Base-by-base conservation (phyloP, 1,139 yeast genomes). In the Suhomyces choctaworum region DNA sequence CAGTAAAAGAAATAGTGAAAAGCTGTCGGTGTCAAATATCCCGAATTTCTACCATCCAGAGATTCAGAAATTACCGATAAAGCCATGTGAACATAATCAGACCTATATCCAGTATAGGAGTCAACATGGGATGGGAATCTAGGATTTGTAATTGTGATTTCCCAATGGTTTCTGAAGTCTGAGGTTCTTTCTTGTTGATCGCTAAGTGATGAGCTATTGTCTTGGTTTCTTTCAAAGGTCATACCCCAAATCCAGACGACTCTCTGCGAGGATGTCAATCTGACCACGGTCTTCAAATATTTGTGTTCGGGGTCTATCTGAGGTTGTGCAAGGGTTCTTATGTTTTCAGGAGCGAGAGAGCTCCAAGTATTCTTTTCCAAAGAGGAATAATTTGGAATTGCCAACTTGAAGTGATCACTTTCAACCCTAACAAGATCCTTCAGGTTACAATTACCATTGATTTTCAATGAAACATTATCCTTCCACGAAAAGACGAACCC, bases 401-500 rank as follows among this genome's bases (percentile, higher is more conserved):
- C 88, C 50, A 87, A 75, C 16, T 80, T 59, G 47, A 87, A 80
- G 37, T 77, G 78, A 31, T 83, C 79, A 40, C 96, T 78, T 7
- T 72, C 70, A 22, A 86, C 76, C 6, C 74, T 67, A 32, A 89
- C 57, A 39, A 92, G 73, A 34, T 82, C 78, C 32, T 70, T 71
- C 12, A 86, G 80, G 41, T 80, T 70, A 20, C 76, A 81, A 14
- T 76, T 66, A 14, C 78, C 78, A 56, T 88, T 88, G 33, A 88
- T 68, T 5, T 63, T 54, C 36, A 88, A 66, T 2, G 55, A 51
- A 3, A 86, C 89, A 48, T 82, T 70, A 31, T 83, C 76, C 45
- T 77, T 76, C 82, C 96, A 90, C 21, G 82, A 77, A 48, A 89
- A 76, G 1, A 83, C 79, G 56, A 88, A 85, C 0, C 98, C 98